Percentiles rank a stretch among this genome's conserved stretches.
Evolutionary conservation across 1,284 basidiomycete genomes (phyloP).

Genomic region (Ustilago vetiveriae): DNA sequence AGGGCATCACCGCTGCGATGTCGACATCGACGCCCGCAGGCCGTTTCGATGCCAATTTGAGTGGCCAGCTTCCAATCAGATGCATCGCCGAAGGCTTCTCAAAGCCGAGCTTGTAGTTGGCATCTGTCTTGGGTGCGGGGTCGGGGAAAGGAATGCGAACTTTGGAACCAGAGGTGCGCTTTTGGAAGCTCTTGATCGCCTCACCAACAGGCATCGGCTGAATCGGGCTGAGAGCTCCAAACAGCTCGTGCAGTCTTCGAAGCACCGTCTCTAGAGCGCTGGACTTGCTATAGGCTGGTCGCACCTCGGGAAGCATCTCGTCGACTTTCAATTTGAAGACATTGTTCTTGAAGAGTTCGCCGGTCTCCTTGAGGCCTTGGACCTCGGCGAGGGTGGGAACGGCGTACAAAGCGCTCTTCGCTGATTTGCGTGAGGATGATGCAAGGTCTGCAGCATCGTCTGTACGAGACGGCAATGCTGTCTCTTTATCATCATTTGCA

Average conservation of each 20-base stretch:
- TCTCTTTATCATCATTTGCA: conserved; percentile 38
- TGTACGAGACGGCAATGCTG: too few relatives aligned
- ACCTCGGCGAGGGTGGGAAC: conserved; percentile 75
- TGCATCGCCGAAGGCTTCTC: conserved; percentile 84
- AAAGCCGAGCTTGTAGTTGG: conserved; percentile 77
- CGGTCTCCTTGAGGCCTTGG: conserved; percentile 78
- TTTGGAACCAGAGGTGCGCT: conserved; percentile 67
- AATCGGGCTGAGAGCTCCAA: conserved; percentile 45
- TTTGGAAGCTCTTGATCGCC: conserved; percentile 68
- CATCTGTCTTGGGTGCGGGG: conserved; percentile 56
- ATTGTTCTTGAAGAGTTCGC: conserved; percentile 81
- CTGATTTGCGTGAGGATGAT: conserved; percentile 41
- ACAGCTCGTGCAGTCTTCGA: conserved; percentile 53
- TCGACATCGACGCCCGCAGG: conserved; percentile 61
- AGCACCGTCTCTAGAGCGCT: conserved; percentile 58
- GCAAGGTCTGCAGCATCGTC: conserved; percentile 17
- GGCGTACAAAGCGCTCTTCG: conserved; percentile 67
- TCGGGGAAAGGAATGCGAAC: conserved; percentile 69
- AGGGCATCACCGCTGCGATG: conserved; percentile 61
- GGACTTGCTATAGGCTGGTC: conserved; percentile 49
- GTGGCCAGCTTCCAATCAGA: conserved; percentile 66
- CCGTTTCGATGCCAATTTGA: conserved; percentile 56
- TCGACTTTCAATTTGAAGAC: conserved; percentile 84
- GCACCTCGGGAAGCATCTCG: conserved; percentile 62
- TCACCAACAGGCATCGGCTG: conserved; percentile 32